Evolutionary conservation across 768 basidiomycete species (phyloP), one percentile per base, ranked within the genome.

Genomic region (Russula dissimulans): DNA sequence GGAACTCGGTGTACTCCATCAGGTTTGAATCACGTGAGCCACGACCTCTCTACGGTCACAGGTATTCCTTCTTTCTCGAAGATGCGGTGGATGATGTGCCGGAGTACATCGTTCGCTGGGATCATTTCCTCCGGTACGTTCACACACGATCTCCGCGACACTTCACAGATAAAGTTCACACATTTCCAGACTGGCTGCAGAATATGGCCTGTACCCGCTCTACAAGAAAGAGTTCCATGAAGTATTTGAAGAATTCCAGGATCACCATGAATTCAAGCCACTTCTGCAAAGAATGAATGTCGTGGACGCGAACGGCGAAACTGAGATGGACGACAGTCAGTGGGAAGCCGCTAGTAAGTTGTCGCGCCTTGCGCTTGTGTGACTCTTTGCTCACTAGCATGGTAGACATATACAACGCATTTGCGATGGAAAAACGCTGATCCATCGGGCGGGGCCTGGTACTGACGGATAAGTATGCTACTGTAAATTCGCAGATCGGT

Each of bases 331-430:
- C 65, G 88, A 89, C 65, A 87, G 90, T 66, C 95, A 98, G 73
- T 97, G 95, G 91, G 94, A 97, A 69, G 95, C 95, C 63, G 94
- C 93, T n/a, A 97, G 97, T 97, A 73, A 74, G 93, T 82, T 12
- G 11, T 45, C 48, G 50, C 55, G 3, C 52, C 53, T 7, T 3
- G 29, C 26, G 39, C 56, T 10, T 32, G 61, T 9, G 54, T 17
- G 4, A 0, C 18, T 31, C 14, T 38, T 22, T 34, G 50, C 62
- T 51, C n/a, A 63, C 18, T 53, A 26, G n/a, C 55, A 69, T n/a
- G 26, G 1, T 68, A 97, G 95, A 95, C 71, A 85, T 97, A 54
- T 97, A 97, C 67, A 81, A 95, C 65, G 95, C 86, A 3, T 97
- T 97, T 67, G 95, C 91, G 7, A 89, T 95, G 67, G 84, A 91